phyloP scores from a whole-genome alignment of 805 yeast genomes.

The Schizosaccharomyces octosporus region DNA sequence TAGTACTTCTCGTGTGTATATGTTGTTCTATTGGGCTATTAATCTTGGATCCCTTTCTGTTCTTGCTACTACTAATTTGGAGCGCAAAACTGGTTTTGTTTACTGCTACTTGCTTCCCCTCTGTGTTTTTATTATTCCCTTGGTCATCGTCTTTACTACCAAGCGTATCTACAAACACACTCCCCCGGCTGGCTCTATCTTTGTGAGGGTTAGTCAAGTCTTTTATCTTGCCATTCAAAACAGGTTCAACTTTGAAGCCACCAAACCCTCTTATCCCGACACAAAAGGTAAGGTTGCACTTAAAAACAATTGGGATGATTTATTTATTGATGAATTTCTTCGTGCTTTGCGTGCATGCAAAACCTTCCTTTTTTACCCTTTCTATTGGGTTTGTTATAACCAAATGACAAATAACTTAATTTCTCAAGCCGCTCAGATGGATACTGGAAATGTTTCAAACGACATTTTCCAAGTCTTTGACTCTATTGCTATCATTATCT shows the following conservation, averaged over 20 bases:
- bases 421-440: constrained; percentile 52
- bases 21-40: constrained; percentile 53
- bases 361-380: constrained; percentile 44
- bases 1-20: constrained; percentile 48
- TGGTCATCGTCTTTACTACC: constrained; percentile 28
- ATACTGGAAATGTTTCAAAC: constrained; percentile 54
- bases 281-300: constrained; percentile 6
- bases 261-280: constrained; percentile 8
- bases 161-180: constrained; percentile 29
- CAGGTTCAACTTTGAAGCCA: constrained; percentile 14
- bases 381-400: constrained; percentile 51
- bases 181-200: constrained; percentile 37
- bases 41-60: constrained; percentile 54
- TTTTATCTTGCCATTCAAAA: constrained; percentile 22
- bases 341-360: constrained; percentile 47
- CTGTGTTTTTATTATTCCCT: constrained; percentile 36
- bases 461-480: constrained; percentile 56
- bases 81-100: constrained; percentile 12
- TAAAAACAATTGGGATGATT: constrained; percentile 33
- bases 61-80: constrained; percentile 54
- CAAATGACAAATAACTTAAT: constrained; percentile 53
- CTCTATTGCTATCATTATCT: constrained; percentile 50
- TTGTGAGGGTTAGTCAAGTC: constrained; percentile 27
- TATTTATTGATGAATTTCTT: constrained; percentile 47
- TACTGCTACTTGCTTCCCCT: constrained; percentile 29